Evolutionary conservation across 176 grass and related monocot species (phyloP), one percentile per base, ranked within the genome.

Genomic region (Tuctoria greenei): DNA sequence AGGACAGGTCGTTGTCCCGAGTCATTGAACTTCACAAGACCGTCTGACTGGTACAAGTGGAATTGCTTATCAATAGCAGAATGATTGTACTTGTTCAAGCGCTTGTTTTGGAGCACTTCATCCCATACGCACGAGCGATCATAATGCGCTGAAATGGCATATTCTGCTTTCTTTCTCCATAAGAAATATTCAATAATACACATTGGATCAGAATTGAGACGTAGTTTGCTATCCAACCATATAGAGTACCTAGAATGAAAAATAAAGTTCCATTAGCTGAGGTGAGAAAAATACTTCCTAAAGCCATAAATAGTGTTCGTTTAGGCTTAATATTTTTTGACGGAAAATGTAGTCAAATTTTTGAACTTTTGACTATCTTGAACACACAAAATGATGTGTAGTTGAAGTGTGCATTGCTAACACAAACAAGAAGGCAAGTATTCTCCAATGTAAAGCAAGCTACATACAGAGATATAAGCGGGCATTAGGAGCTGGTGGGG

Each of bases 201-300:
- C 91, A 97, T 82, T 62, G 95, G 95, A 78, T 97, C 95, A 75
- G 91, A 58, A 86, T 92, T 51, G 77, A 93, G 84, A 26, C 88
- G 82, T 72, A 97, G 79, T 87, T 97, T 93, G 82, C 95, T 97
- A 90, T 97, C 95, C 64, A 97, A 62, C 88, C 88, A 97, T 79
- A 97, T 88, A 40, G 95, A 97, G 70, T 93, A 93, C 84, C 94
- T 97, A 72, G 38, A 72, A 20, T 46, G 58, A 15, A 81, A 78
- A 79, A 72, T 40, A n/a, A 66, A 51, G 10, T 37, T 77, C 57
- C 2, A 16, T 88, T 74, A 54, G 50, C 62, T 21, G 21, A 54
- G 61, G 15, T 63, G 20, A 69, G 59, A 74, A 50, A 50, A 55
- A 79, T 72, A 65, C 39, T 61, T 6, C 10, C 41, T 76, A 20